phyloP scores from a whole-genome alignment of 2,329 filamentous ascomycete species.

The Arthrobotrys sinensis region DNA sequence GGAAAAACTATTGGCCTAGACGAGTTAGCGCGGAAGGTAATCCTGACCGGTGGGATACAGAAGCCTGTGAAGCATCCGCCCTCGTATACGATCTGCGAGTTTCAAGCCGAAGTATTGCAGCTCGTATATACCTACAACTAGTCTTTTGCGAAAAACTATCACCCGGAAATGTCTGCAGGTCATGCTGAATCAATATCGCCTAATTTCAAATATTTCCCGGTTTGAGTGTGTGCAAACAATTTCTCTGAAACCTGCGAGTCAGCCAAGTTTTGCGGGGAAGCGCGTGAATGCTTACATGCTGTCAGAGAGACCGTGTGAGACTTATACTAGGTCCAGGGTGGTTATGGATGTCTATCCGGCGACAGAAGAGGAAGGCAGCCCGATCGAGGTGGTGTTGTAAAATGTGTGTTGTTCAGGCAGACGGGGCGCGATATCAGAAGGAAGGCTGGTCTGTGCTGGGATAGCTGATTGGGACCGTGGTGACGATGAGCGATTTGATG shows the following conservation, averaged over 20 bases:
- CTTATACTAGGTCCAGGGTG: slow-evolving; percentile 19
- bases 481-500: slow-evolving; percentile 31
- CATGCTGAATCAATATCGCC: neutral
- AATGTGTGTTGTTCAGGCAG: slow-evolving; percentile 49
- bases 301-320: slow-evolving; percentile 1
- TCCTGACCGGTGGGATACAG: slow-evolving; percentile 14
- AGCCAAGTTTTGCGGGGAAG: slow-evolving; percentile 20
- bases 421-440: slow-evolving; percentile 6
- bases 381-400: slow-evolving; percentile 31
- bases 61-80: neutral
- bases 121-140: neutral
- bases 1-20: slow-evolving; percentile 25
- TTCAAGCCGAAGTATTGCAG: neutral
- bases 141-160: neutral
- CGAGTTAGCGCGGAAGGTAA: slow-evolving; percentile 10
- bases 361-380: slow-evolving; percentile 38
- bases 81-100: slow-evolving; percentile 30
- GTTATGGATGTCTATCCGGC: slow-evolving; percentile 1
- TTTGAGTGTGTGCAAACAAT: neutral
- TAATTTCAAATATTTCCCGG: slow-evolving; percentile 5
- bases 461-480: slow-evolving; percentile 33
- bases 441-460: slow-evolving; percentile 2
- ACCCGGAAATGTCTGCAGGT: neutral
- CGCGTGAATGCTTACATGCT: no score
- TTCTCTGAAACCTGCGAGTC: neutral